Conservation (phyloP, 768 basidiomycete species). For the Lactarius vividus region DNA sequence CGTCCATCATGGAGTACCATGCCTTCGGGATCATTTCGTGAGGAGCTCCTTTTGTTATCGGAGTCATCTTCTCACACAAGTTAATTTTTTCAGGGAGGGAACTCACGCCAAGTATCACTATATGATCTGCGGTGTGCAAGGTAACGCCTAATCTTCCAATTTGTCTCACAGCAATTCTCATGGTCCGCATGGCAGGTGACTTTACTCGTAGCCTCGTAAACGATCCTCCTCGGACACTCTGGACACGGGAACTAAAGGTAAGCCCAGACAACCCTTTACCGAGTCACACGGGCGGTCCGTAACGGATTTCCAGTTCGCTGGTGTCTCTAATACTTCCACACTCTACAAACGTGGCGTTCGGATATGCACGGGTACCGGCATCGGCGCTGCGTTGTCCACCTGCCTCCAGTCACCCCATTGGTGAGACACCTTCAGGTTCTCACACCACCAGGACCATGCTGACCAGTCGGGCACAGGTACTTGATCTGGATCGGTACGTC, state of each 20-base stretch:
- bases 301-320: constrained; percentile 37
- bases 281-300: not conserved
- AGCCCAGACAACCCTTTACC: not conserved
- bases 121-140: constrained; percentile 45
- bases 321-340: constrained; percentile 43
- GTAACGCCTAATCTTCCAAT: constrained; percentile 6
- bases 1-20: constrained; percentile 45
- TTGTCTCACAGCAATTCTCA: not conserved
- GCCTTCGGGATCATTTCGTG: constrained; percentile 45
- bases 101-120: constrained; percentile 43
- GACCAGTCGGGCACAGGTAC: constrained; percentile 33
- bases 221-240: constrained; percentile 41
- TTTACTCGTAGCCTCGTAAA: constrained; percentile 44
- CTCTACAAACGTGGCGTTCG: constrained; percentile 45
- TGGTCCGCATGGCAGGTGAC: constrained; percentile 32
- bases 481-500: constrained; percentile 41
- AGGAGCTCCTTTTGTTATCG: constrained; percentile 12
- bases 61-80: constrained; percentile 9
- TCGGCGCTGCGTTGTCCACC: constrained; percentile 45
- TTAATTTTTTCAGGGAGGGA: constrained; percentile 36
- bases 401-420: constrained; percentile 42
- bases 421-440: constrained; percentile 29
- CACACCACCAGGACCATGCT: not conserved
- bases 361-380: constrained; percentile 45
- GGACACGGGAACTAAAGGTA: constrained; percentile 45